phyloP scores from a whole-genome alignment of 2,329 filamentous ascomycete species.

The Alternaria arborescens region DNA sequence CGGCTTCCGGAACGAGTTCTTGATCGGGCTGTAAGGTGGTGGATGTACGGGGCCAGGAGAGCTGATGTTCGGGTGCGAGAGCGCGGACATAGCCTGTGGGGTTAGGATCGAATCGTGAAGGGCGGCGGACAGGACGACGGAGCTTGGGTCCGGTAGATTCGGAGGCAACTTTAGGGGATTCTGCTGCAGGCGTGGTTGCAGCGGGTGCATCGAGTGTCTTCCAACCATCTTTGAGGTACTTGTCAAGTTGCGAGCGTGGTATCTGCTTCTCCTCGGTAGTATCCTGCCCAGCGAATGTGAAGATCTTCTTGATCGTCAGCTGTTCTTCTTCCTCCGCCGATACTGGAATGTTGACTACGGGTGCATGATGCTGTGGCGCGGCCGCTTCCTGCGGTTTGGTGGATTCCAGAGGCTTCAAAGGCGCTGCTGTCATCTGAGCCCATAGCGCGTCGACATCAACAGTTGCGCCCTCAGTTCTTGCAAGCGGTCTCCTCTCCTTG shows the following conservation, averaged over 20 bases:
- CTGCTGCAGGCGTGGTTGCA: conserved; percentile 10
- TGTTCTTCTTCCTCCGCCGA: conserved; percentile 45
- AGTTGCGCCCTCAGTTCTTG: conserved; percentile 68
- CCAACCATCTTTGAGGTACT: conserved; percentile 44
- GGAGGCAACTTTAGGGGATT: conserved; percentile 5
- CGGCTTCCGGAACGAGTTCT: conserved; percentile 26
- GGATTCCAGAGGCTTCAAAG: conserved; percentile 40
- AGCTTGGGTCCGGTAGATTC: conserved; percentile 27
- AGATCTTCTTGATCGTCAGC: conserved; percentile 73
- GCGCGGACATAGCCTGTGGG: conserved; percentile 57
- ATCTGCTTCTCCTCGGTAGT: conserved; percentile 77
- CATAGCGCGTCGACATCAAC: conserved; percentile 76
- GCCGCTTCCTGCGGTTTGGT: conserved; percentile 26
- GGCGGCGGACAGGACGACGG: conserved; percentile 51
- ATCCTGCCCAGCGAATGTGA: conserved; percentile 77
- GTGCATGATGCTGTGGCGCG: conserved; percentile 14
- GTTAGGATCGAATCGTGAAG: conserved; percentile 61
- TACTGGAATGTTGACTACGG: conserved; percentile 15
- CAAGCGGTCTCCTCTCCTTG: conserved; percentile 64
- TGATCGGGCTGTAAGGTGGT: conserved; percentile 11
- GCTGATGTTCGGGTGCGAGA: conserved; percentile 56
- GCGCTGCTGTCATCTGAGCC: conserved; percentile 68
- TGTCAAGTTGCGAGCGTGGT: conserved; percentile 49
- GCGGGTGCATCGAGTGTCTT: conserved; percentile 26
- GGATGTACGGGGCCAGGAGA: conserved; percentile 49